These are phyloP conservation scores for Lepidium sativum DNA, from an alignment of 345 rosid genomes.

Conservation along the genomic window DNA sequence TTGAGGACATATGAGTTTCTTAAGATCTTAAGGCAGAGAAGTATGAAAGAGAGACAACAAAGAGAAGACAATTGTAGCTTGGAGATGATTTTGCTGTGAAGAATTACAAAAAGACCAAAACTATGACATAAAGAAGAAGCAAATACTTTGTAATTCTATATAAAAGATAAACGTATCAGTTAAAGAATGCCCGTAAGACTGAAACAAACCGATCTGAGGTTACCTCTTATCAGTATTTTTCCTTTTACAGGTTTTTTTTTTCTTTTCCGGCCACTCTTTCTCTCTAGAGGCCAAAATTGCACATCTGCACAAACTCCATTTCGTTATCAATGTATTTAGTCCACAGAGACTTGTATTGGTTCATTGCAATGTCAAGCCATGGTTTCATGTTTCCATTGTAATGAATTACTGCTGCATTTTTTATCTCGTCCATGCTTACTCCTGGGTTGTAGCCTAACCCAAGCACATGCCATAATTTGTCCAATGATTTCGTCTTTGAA, in stretches of 20 bases:
- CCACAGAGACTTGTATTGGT: conserved; percentile 86
- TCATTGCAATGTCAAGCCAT: conserved; percentile 91
- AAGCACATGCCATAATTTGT: conserved; percentile 86
- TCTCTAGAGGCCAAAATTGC: conserved; percentile 77
- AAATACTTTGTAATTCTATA: conserved; percentile 21
- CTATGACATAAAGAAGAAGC: conserved; percentile 15
- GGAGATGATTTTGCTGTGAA: conserved; percentile 14
- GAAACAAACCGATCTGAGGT: conserved; percentile 3
- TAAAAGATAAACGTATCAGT: conserved; percentile 23
- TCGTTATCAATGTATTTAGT: conserved; percentile 76
- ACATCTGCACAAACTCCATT: conserved; percentile 67
- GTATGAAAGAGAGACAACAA: conserved; percentile 7
- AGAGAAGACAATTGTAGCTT: conserved; percentile 3
- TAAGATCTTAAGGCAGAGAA: background rate
- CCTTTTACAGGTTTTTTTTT: conserved; percentile 1
- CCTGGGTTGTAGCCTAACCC: conserved; percentile 93
- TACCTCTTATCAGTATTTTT: conserved; percentile 18
- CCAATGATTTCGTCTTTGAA: conserved; percentile 72
- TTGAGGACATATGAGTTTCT: conserved; percentile 1
- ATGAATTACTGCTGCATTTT: conserved; percentile 81
- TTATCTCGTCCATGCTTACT: conserved; percentile 75
- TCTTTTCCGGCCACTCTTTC: background rate
- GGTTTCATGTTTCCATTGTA: conserved; percentile 97
- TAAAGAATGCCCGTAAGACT: conserved; percentile 16
- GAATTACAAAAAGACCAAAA: conserved; percentile 11